Evolutionary conservation across 768 basidiomycete genomes (phyloP).

Genomic region (Psilocybe tampanensis): DNA sequence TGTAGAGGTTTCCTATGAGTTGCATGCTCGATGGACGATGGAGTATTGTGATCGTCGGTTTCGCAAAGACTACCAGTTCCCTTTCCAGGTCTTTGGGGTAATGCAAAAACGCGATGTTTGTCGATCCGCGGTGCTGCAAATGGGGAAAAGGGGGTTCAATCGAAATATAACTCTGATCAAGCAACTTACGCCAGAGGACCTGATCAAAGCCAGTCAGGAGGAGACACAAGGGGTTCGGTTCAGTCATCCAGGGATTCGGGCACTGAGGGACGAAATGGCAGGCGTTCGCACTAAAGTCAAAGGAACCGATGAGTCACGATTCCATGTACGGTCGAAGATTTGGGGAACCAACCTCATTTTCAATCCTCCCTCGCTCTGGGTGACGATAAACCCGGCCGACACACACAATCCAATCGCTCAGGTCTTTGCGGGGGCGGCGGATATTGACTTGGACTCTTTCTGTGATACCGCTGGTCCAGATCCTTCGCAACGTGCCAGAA

Average conservation of each 20-base stretch:
- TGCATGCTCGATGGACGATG: conserved; percentile 26
- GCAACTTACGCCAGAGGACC: background rate
- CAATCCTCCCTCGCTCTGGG: conserved; percentile 40
- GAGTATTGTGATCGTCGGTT: conserved; percentile 38
- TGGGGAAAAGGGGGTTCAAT: background rate
- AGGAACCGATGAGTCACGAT: conserved; percentile 35
- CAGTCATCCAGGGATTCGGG: conserved; percentile 26
- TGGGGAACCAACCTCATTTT: conserved; percentile 34
- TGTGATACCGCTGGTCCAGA: no score
- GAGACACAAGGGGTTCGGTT: conserved; percentile 16
- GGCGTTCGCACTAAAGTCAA: conserved; percentile 24
- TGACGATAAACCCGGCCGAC: conserved; percentile 45
- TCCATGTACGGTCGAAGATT: conserved; percentile 29
- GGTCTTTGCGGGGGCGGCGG: conserved; percentile 40
- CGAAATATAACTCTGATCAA: background rate
- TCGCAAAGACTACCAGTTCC: conserved; percentile 31
- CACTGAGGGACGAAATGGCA: conserved; percentile 26
- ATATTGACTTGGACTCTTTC: no score
- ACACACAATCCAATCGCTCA: no score
- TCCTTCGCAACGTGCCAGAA: no score
- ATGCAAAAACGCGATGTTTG: conserved; percentile 32
- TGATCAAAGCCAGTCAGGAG: background rate
- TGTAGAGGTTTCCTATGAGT: conserved; percentile 17
- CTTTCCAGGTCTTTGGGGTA: conserved; percentile 22
- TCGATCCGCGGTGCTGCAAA: background rate